Conservation (phyloP, 768 basidiomycete species). For the Collybia sp. region DNA sequence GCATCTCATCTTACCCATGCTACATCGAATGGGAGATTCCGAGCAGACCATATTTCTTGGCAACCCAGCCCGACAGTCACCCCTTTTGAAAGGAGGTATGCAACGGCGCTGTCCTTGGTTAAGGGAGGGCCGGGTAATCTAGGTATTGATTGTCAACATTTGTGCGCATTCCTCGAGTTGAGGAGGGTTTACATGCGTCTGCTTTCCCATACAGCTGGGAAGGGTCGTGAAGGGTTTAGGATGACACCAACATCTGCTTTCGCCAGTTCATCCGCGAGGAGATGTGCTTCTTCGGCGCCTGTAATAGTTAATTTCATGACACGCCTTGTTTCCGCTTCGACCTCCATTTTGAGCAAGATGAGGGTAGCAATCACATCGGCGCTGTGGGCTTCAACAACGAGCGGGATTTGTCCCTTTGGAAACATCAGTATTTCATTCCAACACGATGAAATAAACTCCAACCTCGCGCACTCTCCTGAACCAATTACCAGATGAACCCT, state of each 20-base stretch:
- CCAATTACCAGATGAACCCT: conserved; percentile 34
- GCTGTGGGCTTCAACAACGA: conserved; percentile 71
- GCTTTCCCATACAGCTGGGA: conserved; percentile 70
- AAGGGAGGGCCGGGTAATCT: conserved; percentile 74
- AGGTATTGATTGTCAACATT: conserved; percentile 2
- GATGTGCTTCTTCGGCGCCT: conserved; percentile 62
- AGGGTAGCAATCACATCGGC: conserved; percentile 83
- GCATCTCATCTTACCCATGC: conserved; percentile 62
- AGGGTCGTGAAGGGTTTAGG: conserved; percentile 54
- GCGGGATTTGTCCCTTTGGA: conserved; percentile 58
- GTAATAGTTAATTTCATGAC: conserved; percentile 55
- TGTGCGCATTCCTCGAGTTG: background rate
- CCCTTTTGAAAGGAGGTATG: conserved; percentile 57
- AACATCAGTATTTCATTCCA: background rate
- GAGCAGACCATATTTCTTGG: conserved; percentile 63
- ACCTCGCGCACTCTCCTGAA: conserved; percentile 44
- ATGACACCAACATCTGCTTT: conserved; percentile 44
- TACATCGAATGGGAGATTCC: conserved; percentile 75
- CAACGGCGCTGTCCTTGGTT: conserved; percentile 47
- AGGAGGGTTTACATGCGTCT: conserved; percentile 48
- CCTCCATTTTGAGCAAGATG: conserved; percentile 61
- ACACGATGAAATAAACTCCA: conserved; percentile 2
- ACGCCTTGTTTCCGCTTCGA: conserved; percentile 40
- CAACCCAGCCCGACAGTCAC: conserved; percentile 71
- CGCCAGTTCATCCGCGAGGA: conserved; percentile 65